Evolutionary conservation across 2,329 filamentous ascomycete species (phyloP).

Genomic region (Calonectria honghensis): DNA sequence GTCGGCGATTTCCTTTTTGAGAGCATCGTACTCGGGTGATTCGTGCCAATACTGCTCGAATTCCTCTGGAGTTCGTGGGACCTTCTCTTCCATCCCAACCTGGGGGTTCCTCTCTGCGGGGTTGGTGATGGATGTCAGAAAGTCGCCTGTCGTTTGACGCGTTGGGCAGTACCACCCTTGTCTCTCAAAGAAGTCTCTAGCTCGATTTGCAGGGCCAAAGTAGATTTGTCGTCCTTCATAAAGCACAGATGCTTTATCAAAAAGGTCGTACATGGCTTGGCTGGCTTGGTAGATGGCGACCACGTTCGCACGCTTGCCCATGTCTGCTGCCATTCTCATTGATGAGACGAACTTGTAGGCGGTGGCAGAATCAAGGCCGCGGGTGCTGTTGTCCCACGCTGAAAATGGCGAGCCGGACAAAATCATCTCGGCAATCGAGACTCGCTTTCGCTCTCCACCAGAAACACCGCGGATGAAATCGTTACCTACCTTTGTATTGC

Average conservation of each 20-base stretch:
- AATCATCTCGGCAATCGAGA: conserved; percentile 87
- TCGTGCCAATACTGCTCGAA: conserved; percentile 73
- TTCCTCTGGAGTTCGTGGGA: conserved; percentile 82
- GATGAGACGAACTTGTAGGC: conserved; percentile 84
- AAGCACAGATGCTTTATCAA: conserved; percentile 84
- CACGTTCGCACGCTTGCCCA: conserved; percentile 76
- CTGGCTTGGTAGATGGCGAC: conserved; percentile 85
- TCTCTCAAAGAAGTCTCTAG: conserved; percentile 79
- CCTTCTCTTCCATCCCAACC: conserved; percentile 75
- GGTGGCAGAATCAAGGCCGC: conserved; percentile 83
- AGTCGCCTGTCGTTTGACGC: conserved; percentile 81
- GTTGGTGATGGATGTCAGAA: conserved; percentile 81
- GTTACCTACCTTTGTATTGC: conserved; percentile 84
- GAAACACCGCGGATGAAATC: conserved; percentile 83
- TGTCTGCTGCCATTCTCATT: conserved; percentile 78
- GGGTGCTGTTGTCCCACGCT: conserved; percentile 83
- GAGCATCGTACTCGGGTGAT: conserved; percentile 65
- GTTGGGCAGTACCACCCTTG: conserved; percentile 81
- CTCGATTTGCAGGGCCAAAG: conserved; percentile 78
- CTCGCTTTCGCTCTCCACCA: conserved; percentile 85
- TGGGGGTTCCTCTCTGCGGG: conserved; percentile 74
- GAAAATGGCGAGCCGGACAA: conserved; percentile 75
- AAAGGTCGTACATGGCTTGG: conserved; percentile 81
- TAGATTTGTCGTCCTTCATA: conserved; percentile 88
- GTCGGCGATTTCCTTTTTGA: conserved; percentile 69